Evolutionary conservation across 2,329 filamentous ascomycete genomes (phyloP).

Genomic region (Cryphonectria japonica): DNA sequence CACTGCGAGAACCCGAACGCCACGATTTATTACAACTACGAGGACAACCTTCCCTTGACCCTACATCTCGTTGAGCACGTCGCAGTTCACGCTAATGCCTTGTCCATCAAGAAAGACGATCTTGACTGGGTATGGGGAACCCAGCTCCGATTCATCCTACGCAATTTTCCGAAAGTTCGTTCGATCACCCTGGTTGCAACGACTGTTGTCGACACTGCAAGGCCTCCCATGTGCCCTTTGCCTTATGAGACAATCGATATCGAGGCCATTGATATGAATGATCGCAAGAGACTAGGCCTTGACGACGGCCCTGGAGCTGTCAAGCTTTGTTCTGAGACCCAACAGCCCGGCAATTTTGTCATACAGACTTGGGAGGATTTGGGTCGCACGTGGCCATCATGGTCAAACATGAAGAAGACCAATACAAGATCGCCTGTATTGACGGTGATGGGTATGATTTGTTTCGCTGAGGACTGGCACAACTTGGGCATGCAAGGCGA

Average conservation of each 20-base stretch:
- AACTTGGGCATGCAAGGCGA: constrained; percentile 9
- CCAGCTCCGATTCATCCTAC: constrained; percentile 24
- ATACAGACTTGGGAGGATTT: constrained; percentile 23
- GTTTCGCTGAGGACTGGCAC: constrained; percentile 22
- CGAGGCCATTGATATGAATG: constrained; percentile 2
- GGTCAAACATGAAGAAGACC: neutral
- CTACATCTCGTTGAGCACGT: constrained; percentile 17
- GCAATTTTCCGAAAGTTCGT: constrained; percentile 9
- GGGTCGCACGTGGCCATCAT: constrained; percentile 15
- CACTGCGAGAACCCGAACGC: constrained; percentile 16
- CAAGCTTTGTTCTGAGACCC: constrained; percentile 4
- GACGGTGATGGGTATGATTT: constrained; percentile 17
- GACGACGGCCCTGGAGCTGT: neutral
- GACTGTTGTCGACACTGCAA: constrained; percentile 9
- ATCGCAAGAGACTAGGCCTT: constrained; percentile 21
- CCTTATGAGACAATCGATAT: constrained; percentile 17
- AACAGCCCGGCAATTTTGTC: constrained; percentile 16
- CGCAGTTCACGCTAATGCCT: constrained; percentile 20
- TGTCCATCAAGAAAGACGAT: constrained; percentile 16
- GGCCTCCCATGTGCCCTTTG: neutral
- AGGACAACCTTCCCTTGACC: neutral
- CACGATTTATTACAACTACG: constrained; percentile 5
- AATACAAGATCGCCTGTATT: neutral
- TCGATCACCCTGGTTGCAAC: constrained; percentile 13
- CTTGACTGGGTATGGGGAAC: constrained; percentile 21